These are phyloP conservation scores for Psilocybe cubensis DNA, from an alignment of 768 basidiomycete genomes.

Conservation along the genomic window DNA sequence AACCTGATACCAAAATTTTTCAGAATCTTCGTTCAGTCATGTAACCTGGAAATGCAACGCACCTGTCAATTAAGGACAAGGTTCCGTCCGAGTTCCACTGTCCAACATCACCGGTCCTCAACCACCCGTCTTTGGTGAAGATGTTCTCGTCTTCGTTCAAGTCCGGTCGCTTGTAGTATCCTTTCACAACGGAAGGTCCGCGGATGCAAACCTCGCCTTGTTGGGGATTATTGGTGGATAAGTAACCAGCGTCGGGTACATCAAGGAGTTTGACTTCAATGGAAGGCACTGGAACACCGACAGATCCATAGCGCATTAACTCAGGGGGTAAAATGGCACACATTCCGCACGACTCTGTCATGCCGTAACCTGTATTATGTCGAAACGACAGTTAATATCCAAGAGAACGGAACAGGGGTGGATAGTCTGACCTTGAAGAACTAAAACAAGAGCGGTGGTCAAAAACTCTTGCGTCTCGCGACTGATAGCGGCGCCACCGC, in stretches of 20 bases:
- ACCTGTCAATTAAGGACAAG: conserved; percentile 87
- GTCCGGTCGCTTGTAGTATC: conserved; percentile 91
- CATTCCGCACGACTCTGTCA: conserved; percentile 97
- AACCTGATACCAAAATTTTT: conserved; percentile 42
- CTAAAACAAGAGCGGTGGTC: conserved; percentile 72
- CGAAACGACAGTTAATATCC: not conserved
- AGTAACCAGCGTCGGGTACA: conserved; percentile 85
- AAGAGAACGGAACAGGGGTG: not conserved
- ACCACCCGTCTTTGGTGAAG: conserved; percentile 91
- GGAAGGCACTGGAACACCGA: conserved; percentile 88
- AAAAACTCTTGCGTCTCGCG: conserved; percentile 93
- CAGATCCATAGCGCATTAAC: conserved; percentile 70
- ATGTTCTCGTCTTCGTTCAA: conserved; percentile 81
- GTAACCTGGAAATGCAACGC: conserved; percentile 23
- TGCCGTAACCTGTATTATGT: conserved; percentile 73
- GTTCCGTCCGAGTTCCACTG: conserved; percentile 96
- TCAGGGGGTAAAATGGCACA: conserved; percentile 87
- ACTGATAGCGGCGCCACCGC: conserved; percentile 87
- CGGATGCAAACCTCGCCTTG: conserved; percentile 91
- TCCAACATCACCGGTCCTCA: conserved; percentile 93
- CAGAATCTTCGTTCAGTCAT: not conserved
- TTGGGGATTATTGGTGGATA: conserved; percentile 67
- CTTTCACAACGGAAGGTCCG: conserved; percentile 84
- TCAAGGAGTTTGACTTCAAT: conserved; percentile 88
- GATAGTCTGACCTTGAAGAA: conserved; percentile 78